Evolutionary conservation across 108 stramenopile genomes (phyloP), one percentile per base, ranked within the genome.

Genomic region (Conticribra guillardii): DNA sequence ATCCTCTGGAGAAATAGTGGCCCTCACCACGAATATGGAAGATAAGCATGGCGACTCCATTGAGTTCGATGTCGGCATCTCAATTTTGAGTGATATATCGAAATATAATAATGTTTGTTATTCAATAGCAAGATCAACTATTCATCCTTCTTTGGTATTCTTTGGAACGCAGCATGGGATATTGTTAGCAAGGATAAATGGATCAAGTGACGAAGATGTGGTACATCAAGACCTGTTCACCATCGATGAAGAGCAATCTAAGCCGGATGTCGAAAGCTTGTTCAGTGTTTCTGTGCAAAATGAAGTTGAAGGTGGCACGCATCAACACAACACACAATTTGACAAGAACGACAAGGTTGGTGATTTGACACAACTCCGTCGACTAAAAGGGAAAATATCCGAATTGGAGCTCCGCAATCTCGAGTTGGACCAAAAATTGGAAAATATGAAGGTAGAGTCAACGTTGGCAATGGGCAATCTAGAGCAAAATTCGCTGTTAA

Each of bases 151-250:
- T 28, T 11, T 49, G 41, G 60, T 79, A 51, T 63, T 64, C 3
- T 28, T 79, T 22, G 77, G 77, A 11, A 78, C 76, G 24, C 62
- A 69, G 49, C 46, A 69, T 31, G 76, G 76, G 30, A 47, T 69
- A 48, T 52, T 78, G 33, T 47, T 78, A 23, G 76, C 63, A 44
- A 69, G 30, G 37, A 50, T 70, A 37, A 1, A 28, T 5, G 60
- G 44, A 33, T 52, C 65, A 4, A 24, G 26, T 17, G 33, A 28
- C 24, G 24, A 49, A n/a, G n/a, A n/a, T n/a, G n/a, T n/a, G 34
- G 2, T 26, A 23, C 16, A 7, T 7, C 29, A 31, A 15, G 21
- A 41, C 32, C 53, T 44, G 19, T 9, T 27, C 1, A 34, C 52
- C 24, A 50, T 50, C 4, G 19, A 49, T 17, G 48, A 63, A 21